phyloP scores from a whole-genome alignment of 129 eudicot species.

The Mikania micrantha region DNA sequence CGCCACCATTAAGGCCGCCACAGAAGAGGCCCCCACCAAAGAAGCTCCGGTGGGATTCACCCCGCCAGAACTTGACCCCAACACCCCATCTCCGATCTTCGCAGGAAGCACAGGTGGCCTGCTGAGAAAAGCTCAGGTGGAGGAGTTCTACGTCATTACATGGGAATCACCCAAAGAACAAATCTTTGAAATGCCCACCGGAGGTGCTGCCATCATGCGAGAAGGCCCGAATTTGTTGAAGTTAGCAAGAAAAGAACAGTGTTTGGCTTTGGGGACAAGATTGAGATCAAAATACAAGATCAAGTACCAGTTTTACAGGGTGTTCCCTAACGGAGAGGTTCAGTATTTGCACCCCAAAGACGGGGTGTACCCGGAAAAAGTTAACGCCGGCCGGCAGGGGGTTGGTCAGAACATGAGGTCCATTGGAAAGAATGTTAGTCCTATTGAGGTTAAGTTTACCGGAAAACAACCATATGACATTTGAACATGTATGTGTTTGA shows the following conservation, averaged over 20 bases:
- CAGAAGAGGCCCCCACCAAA: conserved; percentile 22
- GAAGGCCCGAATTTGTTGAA: conserved; percentile 86
- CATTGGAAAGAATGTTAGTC: conserved; percentile 79
- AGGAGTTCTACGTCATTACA: conserved; percentile 85
- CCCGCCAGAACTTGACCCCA: conserved; percentile 90
- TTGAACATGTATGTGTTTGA: conserved; percentile 21
- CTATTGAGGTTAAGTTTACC: conserved; percentile 90
- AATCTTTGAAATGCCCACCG: conserved; percentile 95
- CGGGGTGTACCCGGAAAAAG: conserved; percentile 94
- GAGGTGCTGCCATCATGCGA: conserved; percentile 93
- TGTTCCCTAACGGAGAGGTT: conserved; percentile 87
- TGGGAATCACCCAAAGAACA: conserved; percentile 96
- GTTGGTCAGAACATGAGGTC: conserved; percentile 78
- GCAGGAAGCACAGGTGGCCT: conserved; percentile 97
- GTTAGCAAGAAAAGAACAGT: conserved; percentile 85
- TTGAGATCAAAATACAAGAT: conserved; percentile 88
- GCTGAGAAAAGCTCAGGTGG: conserved; percentile 80
- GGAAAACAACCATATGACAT: conserved; percentile 80
- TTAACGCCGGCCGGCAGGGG: conserved; percentile 73
- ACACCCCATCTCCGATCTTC: conserved; percentile 88
- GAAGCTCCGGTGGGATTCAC: conserved; percentile 76
- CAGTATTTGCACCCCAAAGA: conserved; percentile 94
- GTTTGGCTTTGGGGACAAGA: conserved; percentile 84
- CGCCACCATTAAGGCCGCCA: conserved; percentile 35
- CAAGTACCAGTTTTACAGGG: conserved; percentile 81